phyloP scores from a whole-genome alignment of 2,329 filamentous ascomycete genomes.

The Pseudomassariella vexata region DNA sequence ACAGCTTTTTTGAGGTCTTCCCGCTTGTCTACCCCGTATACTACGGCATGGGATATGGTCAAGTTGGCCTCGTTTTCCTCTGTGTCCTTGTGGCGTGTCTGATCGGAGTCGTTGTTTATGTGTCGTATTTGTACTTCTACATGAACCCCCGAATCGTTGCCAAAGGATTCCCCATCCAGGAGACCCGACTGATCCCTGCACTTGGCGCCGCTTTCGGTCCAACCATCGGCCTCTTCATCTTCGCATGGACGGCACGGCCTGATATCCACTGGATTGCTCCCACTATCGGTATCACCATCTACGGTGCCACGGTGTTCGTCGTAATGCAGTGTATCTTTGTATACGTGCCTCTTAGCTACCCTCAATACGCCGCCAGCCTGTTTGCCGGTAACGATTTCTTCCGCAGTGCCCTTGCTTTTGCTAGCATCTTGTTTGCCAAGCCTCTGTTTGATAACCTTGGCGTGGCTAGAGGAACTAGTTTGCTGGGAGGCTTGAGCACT shows the following conservation, averaged over 20 bases:
- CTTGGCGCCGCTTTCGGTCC: constrained; percentile 46
- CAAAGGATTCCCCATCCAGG: constrained; percentile 44
- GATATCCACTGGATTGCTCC: constrained; percentile 49
- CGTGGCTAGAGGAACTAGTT: constrained; percentile 48
- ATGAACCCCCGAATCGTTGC: constrained; percentile 43
- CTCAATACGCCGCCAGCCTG: constrained; percentile 50
- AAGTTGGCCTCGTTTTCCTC: constrained; percentile 55
- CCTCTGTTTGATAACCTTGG: constrained; percentile 56
- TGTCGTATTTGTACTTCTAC: constrained; percentile 45
- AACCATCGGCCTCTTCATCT: constrained; percentile 55
- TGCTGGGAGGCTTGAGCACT: constrained; percentile 50
- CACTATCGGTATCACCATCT: constrained; percentile 52
- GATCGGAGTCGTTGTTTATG: constrained; percentile 43
- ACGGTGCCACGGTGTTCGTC: constrained; percentile 44
- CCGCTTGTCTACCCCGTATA: constrained; percentile 54
- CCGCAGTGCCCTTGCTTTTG: constrained; percentile 52
- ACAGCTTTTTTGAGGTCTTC: constrained; percentile 62
- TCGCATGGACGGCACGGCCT: constrained; percentile 49
- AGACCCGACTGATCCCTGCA: constrained; percentile 50
- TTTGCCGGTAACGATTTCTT: constrained; percentile 59
- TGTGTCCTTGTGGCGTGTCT: constrained; percentile 53
- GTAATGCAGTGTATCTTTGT: constrained; percentile 57
- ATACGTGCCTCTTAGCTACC: constrained; percentile 52
- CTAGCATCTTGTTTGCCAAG: constrained; percentile 52
- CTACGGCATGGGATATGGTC: constrained; percentile 54